phyloP scores from a whole-genome alignment of 2,329 filamentous ascomycete genomes.

The Beauveria scarabaeidicola region DNA sequence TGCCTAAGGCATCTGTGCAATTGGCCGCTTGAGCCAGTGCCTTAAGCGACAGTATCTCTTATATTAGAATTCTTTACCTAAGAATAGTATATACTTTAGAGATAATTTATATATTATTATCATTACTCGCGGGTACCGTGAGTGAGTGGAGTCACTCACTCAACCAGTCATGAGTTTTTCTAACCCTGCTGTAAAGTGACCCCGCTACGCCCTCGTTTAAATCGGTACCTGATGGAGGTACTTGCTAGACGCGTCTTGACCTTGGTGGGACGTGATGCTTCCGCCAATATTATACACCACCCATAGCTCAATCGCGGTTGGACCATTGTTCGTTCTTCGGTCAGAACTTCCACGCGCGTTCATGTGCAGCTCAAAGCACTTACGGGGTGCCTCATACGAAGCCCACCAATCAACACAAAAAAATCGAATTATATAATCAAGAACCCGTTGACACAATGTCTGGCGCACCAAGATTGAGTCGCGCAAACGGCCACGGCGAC shows the following conservation, averaged over 20 bases:
- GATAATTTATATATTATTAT: no score
- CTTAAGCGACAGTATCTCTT: no score
- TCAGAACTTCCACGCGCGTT: neutral
- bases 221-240: neutral
- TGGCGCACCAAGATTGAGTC: constrained; percentile 32
- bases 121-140: no score
- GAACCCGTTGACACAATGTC: constrained; percentile 24
- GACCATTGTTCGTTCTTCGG: neutral
- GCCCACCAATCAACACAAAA: neutral
- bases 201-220: constrained; percentile 1
- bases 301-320: neutral
- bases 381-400: neutral
- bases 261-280: constrained; percentile 9
- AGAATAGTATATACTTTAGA: no score
- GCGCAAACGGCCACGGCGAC: constrained; percentile 32
- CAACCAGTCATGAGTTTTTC: no score
- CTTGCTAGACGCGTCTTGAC: constrained; percentile 2
- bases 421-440: neutral
- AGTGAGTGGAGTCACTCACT: no score
- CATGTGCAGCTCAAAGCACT: constrained; percentile 2
- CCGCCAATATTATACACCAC: neutral
- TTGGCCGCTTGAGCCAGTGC: no score
- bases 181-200: neutral
- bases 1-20: no score
- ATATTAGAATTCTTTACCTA: no score